Evolutionary conservation across 495 filamentous ascomycete genomes (phyloP).

Genomic region (Immersiella caudata): DNA sequence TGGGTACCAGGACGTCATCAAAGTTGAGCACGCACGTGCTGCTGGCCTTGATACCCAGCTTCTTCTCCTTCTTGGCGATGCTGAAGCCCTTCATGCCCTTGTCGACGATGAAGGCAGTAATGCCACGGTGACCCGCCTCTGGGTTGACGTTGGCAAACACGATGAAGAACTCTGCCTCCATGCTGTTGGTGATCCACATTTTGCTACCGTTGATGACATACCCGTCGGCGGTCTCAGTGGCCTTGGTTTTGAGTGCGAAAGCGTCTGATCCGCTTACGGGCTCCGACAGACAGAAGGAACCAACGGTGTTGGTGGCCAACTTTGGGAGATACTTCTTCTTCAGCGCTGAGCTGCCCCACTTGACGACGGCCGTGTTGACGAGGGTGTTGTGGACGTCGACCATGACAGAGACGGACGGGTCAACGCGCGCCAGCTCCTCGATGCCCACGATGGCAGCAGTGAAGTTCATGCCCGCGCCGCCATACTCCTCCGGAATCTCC

Average conservation of each 20-base stretch:
- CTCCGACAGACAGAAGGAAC: constrained; percentile 95
- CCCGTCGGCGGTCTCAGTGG: constrained; percentile 70
- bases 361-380: constrained; percentile 90
- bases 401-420: constrained; percentile 92
- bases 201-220: constrained; percentile 89
- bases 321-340: constrained; percentile 86
- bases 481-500: constrained; percentile 96
- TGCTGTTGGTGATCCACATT: constrained; percentile 99
- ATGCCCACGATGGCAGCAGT: constrained; percentile 94
- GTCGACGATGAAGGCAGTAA: constrained; percentile 94
- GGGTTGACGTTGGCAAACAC: constrained; percentile 95
- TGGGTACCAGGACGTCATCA: constrained; percentile 89
- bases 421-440: constrained; percentile 92
- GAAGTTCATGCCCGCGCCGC: constrained; percentile 98
- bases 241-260: constrained; percentile 90
- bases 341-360: constrained; percentile 72
- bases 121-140: constrained; percentile 88
- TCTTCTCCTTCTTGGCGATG: constrained; percentile 99
- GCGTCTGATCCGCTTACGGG: constrained; percentile 92
- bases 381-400: constrained; percentile 97
- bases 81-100: constrained; percentile 86
- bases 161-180: constrained; percentile 94
- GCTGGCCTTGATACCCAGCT: constrained; percentile 92
- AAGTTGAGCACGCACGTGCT: constrained; percentile 97
- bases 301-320: constrained; percentile 87